Percentiles rank a stretch among this genome's conserved stretches.
Evolutionary conservation across 2,329 filamentous ascomycete species (phyloP).

Genomic region (Fusarium begoniae): DNA sequence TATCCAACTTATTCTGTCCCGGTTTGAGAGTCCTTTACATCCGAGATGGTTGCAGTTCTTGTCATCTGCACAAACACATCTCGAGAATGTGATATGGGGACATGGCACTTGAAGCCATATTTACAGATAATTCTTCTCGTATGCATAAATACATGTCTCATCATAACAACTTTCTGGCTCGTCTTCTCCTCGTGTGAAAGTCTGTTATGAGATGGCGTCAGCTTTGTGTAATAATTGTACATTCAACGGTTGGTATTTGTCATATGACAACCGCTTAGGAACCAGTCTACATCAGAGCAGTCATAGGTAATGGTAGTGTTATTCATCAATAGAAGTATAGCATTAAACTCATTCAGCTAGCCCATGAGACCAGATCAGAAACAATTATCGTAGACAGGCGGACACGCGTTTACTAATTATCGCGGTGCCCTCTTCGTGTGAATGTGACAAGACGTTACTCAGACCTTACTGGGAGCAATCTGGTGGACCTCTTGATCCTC

Average conservation of each 20-base stretch:
- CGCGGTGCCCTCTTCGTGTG: too few species aligned
- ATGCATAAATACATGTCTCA: neutral
- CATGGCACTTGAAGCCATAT: neutral
- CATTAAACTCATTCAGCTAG: conserved; percentile 5
- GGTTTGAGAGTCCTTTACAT: neutral
- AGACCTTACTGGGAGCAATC: conserved; percentile 3
- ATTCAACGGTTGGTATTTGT: neutral
- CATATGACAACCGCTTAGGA: accelerated
- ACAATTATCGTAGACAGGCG: neutral
- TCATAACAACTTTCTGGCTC: neutral
- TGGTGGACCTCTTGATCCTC: conserved; percentile 8
- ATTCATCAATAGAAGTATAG: neutral
- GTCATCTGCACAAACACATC: neutral
- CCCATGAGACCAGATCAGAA: neutral
- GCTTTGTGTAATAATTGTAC: accelerated
- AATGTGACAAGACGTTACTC: neutral
- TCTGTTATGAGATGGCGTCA: neutral
- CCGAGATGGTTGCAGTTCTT: neutral
- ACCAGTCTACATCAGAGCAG: accelerated
- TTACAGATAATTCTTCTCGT: too few species aligned
- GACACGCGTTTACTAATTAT: neutral
- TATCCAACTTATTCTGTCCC: neutral
- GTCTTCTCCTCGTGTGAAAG: neutral
- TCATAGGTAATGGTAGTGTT: neutral
- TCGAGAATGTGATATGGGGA: neutral